Percentiles rank a stretch among this genome's conserved stretches.
Conservation (phyloP, 306 rosid genomes). For the Acmispon strigosus region DNA sequence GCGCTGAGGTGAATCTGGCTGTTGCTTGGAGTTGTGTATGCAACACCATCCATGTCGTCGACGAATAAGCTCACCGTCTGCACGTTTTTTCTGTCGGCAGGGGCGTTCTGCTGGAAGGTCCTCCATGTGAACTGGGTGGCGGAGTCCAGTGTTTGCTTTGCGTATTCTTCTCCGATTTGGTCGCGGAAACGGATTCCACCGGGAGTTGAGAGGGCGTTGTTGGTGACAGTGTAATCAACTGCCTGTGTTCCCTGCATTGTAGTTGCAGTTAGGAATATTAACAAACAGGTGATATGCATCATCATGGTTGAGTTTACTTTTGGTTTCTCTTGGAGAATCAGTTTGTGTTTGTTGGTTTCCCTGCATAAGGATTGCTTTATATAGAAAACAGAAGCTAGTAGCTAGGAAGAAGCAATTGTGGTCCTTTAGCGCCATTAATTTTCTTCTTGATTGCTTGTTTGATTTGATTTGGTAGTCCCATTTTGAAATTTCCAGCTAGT, state of each 20-base stretch:
- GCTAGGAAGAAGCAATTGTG: no score
- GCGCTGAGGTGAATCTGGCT: slow-evolving; percentile 37
- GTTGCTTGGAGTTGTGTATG: slow-evolving; percentile 11
- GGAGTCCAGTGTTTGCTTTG: slow-evolving; percentile 19
- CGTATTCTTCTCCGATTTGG: slow-evolving; percentile 17
- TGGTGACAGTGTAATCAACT: slow-evolving; percentile 30
- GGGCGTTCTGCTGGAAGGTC: slow-evolving; percentile 9
- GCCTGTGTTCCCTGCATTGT: slow-evolving; percentile 18
- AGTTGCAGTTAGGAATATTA: slow-evolving; percentile 13
- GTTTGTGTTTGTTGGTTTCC: background rate
- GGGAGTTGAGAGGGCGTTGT: slow-evolving; percentile 28
- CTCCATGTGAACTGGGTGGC: slow-evolving; percentile 34
- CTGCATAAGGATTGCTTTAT: no score
- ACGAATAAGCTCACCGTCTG: slow-evolving; percentile 5
- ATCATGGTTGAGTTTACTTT: background rate
- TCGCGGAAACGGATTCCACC: slow-evolving; percentile 40
- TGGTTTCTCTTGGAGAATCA: no score
- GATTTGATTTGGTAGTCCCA: background rate
- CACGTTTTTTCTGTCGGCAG: slow-evolving; percentile 20
- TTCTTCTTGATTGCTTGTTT: no score
- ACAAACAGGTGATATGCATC: slow-evolving; percentile 5
- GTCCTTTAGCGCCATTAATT: no score
- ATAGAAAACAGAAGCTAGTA: no score
- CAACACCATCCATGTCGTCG: slow-evolving; percentile 30
- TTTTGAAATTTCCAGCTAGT: background rate